Evolutionary conservation across 768 basidiomycete genomes (phyloP), one percentile per base, ranked within the genome.

Genomic region (Trametes villosa): DNA sequence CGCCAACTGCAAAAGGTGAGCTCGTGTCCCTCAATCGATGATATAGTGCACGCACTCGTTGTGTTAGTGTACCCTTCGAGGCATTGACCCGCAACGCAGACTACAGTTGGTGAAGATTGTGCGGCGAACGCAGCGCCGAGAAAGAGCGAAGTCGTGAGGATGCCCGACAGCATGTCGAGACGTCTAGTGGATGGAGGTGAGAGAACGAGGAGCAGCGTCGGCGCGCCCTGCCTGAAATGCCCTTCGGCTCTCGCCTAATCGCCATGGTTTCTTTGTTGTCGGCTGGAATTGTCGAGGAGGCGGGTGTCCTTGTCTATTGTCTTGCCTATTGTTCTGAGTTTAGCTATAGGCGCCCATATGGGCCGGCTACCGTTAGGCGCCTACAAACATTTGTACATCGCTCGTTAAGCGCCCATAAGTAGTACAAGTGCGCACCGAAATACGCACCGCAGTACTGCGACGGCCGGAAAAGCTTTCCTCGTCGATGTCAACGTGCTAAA

Each of bases 51-150:
- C 89, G 76, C 68, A 83, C 82, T 70, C 36, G 89, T 88, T 24
- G 81, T 83, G 70, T 93, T 92, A 31, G 89, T 85, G 74, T 76
- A 83, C 59, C 92, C 92, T 73, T 92, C 82, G 57, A 93, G 76
- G 79, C 92, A 93, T 88, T 94, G 91, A 67, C 91, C 91, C 72
- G 91, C 88, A 89, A 91, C 78, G 80, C 91, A 93, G 62, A 94
- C 79, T 57, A 92, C 85, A 68, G 79, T 76, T 36, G 86, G 74
- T 60, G 77, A 72, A 65, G 81, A 79, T 72, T 87, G 85, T 60
- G 87, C 86, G 56, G 64, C 71, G 70, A 41, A 31, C 27, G 51
- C 44, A 65, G 75, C 71, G 73, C 73, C 71, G 60, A 77, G 69
- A 65, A 74, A 65, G 55, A 80, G 70, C 30, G 72, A 66, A 64